Percentiles rank a stretch among this genome's conserved stretches.
phyloP scores from a whole-genome alignment of 2,329 filamentous ascomycete genomes.

The Neophaeococcomyces mojaviensis region DNA sequence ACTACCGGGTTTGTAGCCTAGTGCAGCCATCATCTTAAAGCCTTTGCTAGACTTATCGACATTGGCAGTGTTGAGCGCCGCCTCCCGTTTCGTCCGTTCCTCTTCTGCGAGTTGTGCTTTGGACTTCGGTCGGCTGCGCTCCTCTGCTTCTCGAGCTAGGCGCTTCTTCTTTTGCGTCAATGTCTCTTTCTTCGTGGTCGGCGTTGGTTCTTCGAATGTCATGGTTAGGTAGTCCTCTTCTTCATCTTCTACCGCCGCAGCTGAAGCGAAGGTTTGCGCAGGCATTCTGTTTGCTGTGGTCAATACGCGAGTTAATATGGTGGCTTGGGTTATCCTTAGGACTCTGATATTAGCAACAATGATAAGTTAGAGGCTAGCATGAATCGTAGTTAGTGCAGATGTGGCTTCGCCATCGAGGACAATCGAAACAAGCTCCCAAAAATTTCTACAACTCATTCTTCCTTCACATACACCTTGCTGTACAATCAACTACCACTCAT shows the following conservation, averaged over 20 bases:
- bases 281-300: background rate
- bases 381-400: no score
- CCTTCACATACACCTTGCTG: no score
- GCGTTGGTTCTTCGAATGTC: constrained; percentile 64
- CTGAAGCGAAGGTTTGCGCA: background rate
- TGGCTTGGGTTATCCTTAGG: no score
- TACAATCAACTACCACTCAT: no score
- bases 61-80: constrained; percentile 66
- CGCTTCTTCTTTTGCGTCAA: constrained; percentile 53
- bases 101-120: constrained; percentile 76
- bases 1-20: constrained; percentile 76
- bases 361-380: no score
- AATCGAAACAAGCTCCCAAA: no score
- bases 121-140: constrained; percentile 58
- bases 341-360: no score
- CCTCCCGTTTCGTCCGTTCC: constrained; percentile 64
- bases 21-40: constrained; percentile 90
- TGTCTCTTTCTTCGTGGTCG: constrained; percentile 47
- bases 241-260: constrained; percentile 53
- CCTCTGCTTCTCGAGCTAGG: constrained; percentile 55
- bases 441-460: no score
- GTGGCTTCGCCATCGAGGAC: no score
- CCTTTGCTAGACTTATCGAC: constrained; percentile 68
- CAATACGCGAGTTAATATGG: no score
- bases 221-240: constrained; percentile 98